Conservation (phyloP, 495 filamentous ascomycete genomes). For the Penicillium parvum region DNA sequence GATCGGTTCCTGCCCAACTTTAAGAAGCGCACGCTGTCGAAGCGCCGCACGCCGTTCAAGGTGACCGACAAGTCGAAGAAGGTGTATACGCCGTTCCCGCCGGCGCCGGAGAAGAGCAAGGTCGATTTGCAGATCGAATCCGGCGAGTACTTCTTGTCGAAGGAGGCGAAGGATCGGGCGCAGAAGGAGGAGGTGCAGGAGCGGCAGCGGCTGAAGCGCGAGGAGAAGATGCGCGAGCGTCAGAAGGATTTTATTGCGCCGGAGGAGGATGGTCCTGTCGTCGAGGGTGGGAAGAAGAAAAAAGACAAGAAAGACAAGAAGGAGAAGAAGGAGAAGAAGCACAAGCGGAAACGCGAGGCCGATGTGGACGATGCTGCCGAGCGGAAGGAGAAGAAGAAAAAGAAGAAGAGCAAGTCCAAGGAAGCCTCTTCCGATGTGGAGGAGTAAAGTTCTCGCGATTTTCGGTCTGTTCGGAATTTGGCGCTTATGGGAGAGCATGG, state of each 20-base stretch:
- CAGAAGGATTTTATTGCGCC: slow-evolving; percentile 84
- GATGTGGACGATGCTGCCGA: slow-evolving; percentile 33
- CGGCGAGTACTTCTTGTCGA: slow-evolving; percentile 92
- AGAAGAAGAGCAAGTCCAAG: slow-evolving; percentile 46
- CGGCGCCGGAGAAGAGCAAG: slow-evolving; percentile 88
- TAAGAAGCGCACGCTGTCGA: slow-evolving; percentile 89
- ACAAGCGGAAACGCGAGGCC: slow-evolving; percentile 37
- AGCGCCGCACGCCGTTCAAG: slow-evolving; percentile 76
- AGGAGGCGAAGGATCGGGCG: slow-evolving; percentile 83
- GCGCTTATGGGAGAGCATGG: slow-evolving; percentile 34
- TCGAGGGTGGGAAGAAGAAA: slow-evolving; percentile 50
- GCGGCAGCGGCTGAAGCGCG: slow-evolving; percentile 76
- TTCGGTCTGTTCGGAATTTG: slow-evolving; percentile 24
- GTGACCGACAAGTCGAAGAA: slow-evolving; percentile 94
- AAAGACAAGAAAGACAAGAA: slow-evolving; percentile 47
- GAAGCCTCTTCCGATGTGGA: slow-evolving; percentile 31
- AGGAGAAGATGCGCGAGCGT: slow-evolving; percentile 80
- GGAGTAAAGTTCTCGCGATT: slow-evolving; percentile 20
- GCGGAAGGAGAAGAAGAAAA: slow-evolving; percentile 44
- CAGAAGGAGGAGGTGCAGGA: slow-evolving; percentile 74
- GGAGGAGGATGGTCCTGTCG: slow-evolving; percentile 57
- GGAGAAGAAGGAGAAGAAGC: slow-evolving; percentile 40
- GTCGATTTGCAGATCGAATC: slow-evolving; percentile 96
- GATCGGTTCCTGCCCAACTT: slow-evolving; percentile 96
- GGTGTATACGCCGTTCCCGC: slow-evolving; percentile 77